phyloP scores from a whole-genome alignment of 768 basidiomycete genomes.

The Mycena rebaudengoi region DNA sequence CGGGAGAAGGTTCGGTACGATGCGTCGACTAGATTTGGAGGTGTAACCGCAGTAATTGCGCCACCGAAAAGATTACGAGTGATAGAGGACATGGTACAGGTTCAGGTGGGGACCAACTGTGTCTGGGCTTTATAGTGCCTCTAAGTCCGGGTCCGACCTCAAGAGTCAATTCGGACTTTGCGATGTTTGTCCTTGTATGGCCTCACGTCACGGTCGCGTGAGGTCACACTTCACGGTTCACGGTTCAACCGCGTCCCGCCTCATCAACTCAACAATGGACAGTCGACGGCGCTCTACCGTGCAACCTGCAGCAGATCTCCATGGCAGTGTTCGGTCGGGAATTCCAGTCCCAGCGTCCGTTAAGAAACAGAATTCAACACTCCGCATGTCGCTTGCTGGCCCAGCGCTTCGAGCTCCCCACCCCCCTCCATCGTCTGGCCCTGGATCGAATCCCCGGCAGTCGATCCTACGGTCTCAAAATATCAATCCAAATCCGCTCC shows the following conservation, averaged over 20 bases:
- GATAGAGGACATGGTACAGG: slow-evolving; percentile 31
- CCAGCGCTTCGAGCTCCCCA: slow-evolving; percentile 71
- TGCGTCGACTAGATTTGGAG: slow-evolving; percentile 74
- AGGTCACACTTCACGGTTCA: slow-evolving; percentile 29
- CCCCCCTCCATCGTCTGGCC: slow-evolving; percentile 33
- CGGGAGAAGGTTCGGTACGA: slow-evolving; percentile 65
- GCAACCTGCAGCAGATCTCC: slow-evolving; percentile 59
- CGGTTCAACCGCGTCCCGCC: slow-evolving; percentile 20
- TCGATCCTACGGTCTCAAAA: slow-evolving; percentile 78
- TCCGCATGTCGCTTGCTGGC: slow-evolving; percentile 78
- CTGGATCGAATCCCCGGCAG: slow-evolving; percentile 58
- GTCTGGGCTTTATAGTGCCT: too few relatives aligned
- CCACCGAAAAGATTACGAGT: slow-evolving; percentile 82
- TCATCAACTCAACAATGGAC: slow-evolving; percentile 45
- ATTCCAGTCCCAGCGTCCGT: slow-evolving; percentile 79
- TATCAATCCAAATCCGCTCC: slow-evolving; percentile 72
- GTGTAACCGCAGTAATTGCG: slow-evolving; percentile 73
- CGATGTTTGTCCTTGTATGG: too few relatives aligned
- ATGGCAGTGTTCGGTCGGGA: slow-evolving; percentile 64
- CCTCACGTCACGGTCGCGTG: slow-evolving; percentile 39
- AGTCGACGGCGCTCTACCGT: slow-evolving; percentile 65
- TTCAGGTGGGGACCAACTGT: too few relatives aligned
- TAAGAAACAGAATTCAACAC: slow-evolving; percentile 71
- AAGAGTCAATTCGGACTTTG: too few relatives aligned
- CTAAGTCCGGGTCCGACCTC: too few relatives aligned